A percentile compares a stretch with the other conserved stretches of the same genome.
phyloP scores from a whole-genome alignment of 306 rosid genomes.

The Dalbergia oliveri region DNA sequence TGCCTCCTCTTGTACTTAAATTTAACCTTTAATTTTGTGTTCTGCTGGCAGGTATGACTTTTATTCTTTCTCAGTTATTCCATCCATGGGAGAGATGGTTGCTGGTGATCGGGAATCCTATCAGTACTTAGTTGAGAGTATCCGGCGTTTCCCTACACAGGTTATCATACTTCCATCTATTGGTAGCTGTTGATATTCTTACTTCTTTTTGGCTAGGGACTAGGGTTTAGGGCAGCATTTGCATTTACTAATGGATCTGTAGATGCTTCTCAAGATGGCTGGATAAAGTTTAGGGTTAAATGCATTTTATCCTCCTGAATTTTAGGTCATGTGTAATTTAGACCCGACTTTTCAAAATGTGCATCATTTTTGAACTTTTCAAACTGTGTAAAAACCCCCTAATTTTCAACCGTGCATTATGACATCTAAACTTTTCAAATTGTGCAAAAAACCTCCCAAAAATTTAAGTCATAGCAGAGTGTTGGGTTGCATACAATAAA shows the following conservation, averaged over 20 bases:
- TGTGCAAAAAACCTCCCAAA: no score
- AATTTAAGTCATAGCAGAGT: no score
- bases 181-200: conserved; percentile 31
- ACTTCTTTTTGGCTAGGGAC: conserved; percentile 4
- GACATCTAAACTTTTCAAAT: no score
- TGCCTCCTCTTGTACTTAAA: conserved; percentile 23
- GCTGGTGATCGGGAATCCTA: conserved; percentile 87
- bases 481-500: no score
- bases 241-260: conserved; percentile 10
- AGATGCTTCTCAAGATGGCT: conserved; percentile 23
- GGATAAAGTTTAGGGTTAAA: conserved; percentile 6
- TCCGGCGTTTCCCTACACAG: conserved; percentile 90
- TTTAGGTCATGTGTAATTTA: no score
- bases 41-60: conserved; percentile 73
- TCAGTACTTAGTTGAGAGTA: conserved; percentile 96
- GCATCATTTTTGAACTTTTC: no score
- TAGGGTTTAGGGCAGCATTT: not conserved
- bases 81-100: conserved; percentile 80
- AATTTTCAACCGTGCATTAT: no score
- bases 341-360: no score
- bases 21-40: conserved; percentile 24
- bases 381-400: no score
- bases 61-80: conserved; percentile 83
- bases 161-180: conserved; percentile 51
- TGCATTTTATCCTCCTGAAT: no score